Percentiles rank a stretch among this genome's conserved stretches.
phyloP scores from a whole-genome alignment of 352 stramenopile genomes.

The Phytophthora citrophthora region DNA sequence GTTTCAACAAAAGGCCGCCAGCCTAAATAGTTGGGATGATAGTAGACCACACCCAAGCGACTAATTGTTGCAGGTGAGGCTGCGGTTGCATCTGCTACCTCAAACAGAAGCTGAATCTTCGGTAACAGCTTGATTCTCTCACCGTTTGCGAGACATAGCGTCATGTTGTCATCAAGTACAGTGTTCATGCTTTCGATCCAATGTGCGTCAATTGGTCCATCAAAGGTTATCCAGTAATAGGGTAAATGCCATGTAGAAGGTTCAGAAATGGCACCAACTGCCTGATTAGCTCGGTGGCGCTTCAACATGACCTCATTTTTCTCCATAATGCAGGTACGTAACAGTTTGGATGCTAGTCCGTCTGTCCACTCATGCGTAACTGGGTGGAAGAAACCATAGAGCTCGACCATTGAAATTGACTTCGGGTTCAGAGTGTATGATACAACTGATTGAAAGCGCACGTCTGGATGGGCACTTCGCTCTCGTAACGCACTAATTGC shows the following conservation, averaged over 20 bases:
- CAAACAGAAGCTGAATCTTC: slow-evolving; percentile 93
- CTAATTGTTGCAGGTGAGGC: slow-evolving; percentile 94
- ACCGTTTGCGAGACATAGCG: slow-evolving; percentile 89
- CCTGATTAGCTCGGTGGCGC: slow-evolving; percentile 24
- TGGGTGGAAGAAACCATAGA: slow-evolving; percentile 89
- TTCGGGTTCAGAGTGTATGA: slow-evolving; percentile 84
- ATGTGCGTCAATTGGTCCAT: slow-evolving; percentile 82
- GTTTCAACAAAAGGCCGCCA: slow-evolving; percentile 72
- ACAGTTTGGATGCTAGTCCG: slow-evolving; percentile 74
- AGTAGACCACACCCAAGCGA: slow-evolving; percentile 92
- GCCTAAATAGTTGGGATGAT: slow-evolving; percentile 65
- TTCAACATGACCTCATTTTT: slow-evolving; percentile 62
- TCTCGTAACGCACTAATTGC: slow-evolving; percentile 61
- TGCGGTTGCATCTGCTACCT: slow-evolving; percentile 90
- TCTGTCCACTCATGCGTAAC: slow-evolving; percentile 86
- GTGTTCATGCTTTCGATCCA: slow-evolving; percentile 92
- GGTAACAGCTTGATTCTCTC: slow-evolving; percentile 87
- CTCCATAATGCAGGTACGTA: slow-evolving; percentile 75
- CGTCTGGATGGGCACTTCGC: slow-evolving; percentile 48
- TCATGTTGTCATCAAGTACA: slow-evolving; percentile 92
- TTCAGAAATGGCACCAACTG: slow-evolving; percentile 29
- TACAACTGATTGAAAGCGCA: slow-evolving; percentile 61
- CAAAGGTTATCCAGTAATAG: slow-evolving; percentile 88
- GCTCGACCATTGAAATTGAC: slow-evolving; percentile 74
- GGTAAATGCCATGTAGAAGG: slow-evolving; percentile 23